Conservation (phyloP, 768 basidiomycete genomes). For the Serpula lacrymans region DNA sequence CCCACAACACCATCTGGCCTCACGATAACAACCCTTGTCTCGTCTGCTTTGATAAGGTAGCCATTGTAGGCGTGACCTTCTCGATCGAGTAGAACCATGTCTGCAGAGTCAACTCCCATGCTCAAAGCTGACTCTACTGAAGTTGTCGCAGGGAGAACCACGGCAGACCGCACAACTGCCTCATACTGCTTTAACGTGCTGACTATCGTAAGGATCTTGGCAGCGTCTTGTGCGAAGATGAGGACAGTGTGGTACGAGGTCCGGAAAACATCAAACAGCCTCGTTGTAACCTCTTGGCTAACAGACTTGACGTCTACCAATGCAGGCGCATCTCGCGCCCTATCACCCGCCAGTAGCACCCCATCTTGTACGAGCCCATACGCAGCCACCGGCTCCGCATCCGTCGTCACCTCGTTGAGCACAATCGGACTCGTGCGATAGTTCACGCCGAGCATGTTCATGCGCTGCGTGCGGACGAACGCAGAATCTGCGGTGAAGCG, state of each 20-base stretch:
- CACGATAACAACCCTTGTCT: constrained; percentile 31
- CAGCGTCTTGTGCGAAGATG: constrained; percentile 17
- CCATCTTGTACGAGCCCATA: constrained; percentile 20
- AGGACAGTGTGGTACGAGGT: constrained; percentile 25
- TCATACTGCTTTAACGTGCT: constrained; percentile 5
- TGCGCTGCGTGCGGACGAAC: constrained; percentile 2
- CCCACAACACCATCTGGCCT: constrained; percentile 48
- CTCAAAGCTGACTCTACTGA: background rate
- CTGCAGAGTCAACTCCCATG: constrained; percentile 9
- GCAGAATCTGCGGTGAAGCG: background rate
- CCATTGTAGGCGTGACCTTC: constrained; percentile 36
- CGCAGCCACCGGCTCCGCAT: constrained; percentile 7
- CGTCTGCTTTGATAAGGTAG: constrained; percentile 31
- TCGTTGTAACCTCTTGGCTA: constrained; percentile 3
- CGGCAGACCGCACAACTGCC: constrained; percentile 4
- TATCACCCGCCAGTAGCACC: constrained; percentile 37
- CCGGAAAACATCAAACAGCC: constrained; percentile 22
- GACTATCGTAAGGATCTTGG: constrained; percentile 8
- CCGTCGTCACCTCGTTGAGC: constrained; percentile 29
- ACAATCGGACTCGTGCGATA: constrained; percentile 34
- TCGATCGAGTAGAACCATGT: constrained; percentile 33
- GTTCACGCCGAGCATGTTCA: constrained; percentile 31
- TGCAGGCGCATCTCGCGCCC: constrained; percentile 41
- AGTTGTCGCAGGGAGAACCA: constrained; percentile 17
- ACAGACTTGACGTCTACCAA: constrained; percentile 19